Conservation (phyloP, 2,329 filamentous ascomycete genomes). For the Microcyclosporella mali region DNA sequence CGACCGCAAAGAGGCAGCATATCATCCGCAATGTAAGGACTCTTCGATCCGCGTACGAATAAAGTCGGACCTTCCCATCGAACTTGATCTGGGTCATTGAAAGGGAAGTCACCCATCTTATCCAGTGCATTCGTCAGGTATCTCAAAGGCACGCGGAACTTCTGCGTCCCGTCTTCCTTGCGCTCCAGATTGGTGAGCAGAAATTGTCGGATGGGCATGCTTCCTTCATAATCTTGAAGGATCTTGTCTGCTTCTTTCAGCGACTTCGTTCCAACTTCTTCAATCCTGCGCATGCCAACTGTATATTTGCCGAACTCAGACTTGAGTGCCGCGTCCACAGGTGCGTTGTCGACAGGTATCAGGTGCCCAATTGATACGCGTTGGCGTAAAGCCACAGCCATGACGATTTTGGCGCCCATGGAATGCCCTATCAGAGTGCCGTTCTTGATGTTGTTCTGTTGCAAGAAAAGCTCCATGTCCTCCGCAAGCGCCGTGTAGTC, state of each 20-base stretch:
- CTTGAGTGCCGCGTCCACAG: constrained; percentile 69
- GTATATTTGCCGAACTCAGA: constrained; percentile 75
- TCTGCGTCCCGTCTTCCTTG: constrained; percentile 49
- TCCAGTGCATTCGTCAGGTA: constrained; percentile 62
- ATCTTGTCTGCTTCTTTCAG: constrained; percentile 77
- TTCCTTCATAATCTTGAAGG: constrained; percentile 65
- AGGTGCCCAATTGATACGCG: constrained; percentile 64
- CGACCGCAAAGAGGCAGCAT: constrained; percentile 69
- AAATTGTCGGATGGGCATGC: constrained; percentile 78
- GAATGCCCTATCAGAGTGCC: constrained; percentile 85
- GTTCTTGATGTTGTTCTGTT: constrained; percentile 60
- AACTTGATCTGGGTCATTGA: constrained; percentile 60
- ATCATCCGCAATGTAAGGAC: constrained; percentile 75
- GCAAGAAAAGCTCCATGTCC: constrained; percentile 75
- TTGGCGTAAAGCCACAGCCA: constrained; percentile 71
- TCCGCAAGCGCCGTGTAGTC: constrained; percentile 77
- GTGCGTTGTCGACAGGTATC: constrained; percentile 86
- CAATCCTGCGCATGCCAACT: constrained; percentile 75
- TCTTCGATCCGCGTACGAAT: constrained; percentile 71
- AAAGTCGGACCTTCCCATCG: constrained; percentile 72
- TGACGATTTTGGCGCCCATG: constrained; percentile 93
- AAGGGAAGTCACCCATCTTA: constrained; percentile 84
- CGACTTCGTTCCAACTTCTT: constrained; percentile 59
- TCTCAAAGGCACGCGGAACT: constrained; percentile 73
- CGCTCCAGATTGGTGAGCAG: constrained; percentile 77